Evolutionary conservation across 2,329 filamentous ascomycete genomes (phyloP).

Genomic region (Aspergillus sergii): DNA sequence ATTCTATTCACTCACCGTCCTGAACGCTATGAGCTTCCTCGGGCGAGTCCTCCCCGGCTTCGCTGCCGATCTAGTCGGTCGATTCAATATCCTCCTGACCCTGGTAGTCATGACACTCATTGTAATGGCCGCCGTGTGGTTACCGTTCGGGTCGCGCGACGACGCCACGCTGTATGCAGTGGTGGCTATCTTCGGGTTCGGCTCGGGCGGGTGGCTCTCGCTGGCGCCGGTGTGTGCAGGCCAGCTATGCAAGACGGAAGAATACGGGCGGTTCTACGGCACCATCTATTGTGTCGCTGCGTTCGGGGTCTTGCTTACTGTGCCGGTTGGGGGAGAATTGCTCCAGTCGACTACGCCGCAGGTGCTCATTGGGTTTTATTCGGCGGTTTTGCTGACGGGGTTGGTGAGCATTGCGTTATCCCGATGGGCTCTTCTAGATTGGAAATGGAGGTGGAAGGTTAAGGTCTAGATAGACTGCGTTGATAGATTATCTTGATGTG

Average conservation of each 20-base stretch:
- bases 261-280: constrained; percentile 52
- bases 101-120: constrained; percentile 42
- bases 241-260: constrained; percentile 50
- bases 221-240: constrained; percentile 50
- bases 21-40: constrained; percentile 48
- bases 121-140: constrained; percentile 47
- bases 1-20: constrained; percentile 49
- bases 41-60: constrained; percentile 50
- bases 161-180: constrained; percentile 48
- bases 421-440: constrained; percentile 40
- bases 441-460: constrained; percentile 42
- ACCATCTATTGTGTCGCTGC: constrained; percentile 52
- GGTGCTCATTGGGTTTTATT: constrained; percentile 51
- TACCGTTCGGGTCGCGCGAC: constrained; percentile 48
- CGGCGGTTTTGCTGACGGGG: constrained; percentile 44
- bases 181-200: constrained; percentile 53
- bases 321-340: constrained; percentile 51
- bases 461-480: constrained; percentile 26
- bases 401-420: constrained; percentile 31
- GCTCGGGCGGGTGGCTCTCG: constrained; percentile 52
- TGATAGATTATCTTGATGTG: neutral
- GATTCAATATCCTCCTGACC: constrained; percentile 49
- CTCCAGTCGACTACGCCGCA: constrained; percentile 49
- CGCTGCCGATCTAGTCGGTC: constrained; percentile 46
- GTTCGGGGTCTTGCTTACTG: constrained; percentile 50